A percentile compares a stretch with the other conserved stretches of the same genome.
Conservation (phyloP, 1,139 yeast genomes). For the Pichia kudriavzevii region DNA sequence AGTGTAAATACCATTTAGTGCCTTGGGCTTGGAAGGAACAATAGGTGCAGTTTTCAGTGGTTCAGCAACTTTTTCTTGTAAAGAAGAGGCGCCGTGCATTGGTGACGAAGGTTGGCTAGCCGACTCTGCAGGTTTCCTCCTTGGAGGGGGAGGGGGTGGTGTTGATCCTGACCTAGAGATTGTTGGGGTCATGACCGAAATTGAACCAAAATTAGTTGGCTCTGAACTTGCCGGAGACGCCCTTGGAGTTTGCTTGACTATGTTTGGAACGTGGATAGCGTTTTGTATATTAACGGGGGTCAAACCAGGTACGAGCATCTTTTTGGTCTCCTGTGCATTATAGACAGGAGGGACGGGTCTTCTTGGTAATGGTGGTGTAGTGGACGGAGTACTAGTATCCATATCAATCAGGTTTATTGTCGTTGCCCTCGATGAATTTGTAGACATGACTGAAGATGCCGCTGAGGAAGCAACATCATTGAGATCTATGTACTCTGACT, state of each 20-base stretch:
- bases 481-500: conserved; percentile 20
- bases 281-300: conserved; percentile 14
- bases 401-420: conserved; percentile 22
- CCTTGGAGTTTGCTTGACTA: too few relatives aligned
- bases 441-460: conserved; percentile 16
- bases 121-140: conserved; percentile 17
- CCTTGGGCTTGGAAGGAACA: conserved; percentile 26
- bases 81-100: not conserved
- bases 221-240: conserved; percentile 4
- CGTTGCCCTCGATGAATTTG: conserved; percentile 12
- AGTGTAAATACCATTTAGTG: conserved; percentile 12
- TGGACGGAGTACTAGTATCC: conserved; percentile 9
- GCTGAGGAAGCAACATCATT: conserved; percentile 20
- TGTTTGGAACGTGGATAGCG: conserved; percentile 10
- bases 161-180: conserved; percentile 21
- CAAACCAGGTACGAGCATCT: conserved; percentile 21
- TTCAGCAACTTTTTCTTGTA: not conserved
- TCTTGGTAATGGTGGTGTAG: conserved; percentile 16
- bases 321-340: conserved; percentile 17
- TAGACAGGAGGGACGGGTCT: conserved; percentile 24
- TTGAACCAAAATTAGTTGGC: conserved; percentile 3
- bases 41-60: conserved; percentile 22
- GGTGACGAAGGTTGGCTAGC: too few relatives aligned
- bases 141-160: conserved; percentile 24
- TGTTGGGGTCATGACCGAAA: conserved; percentile 27